Conservation (phyloP, 1,284 basidiomycete genomes). For the Ceraceosorus guamensis region DNA sequence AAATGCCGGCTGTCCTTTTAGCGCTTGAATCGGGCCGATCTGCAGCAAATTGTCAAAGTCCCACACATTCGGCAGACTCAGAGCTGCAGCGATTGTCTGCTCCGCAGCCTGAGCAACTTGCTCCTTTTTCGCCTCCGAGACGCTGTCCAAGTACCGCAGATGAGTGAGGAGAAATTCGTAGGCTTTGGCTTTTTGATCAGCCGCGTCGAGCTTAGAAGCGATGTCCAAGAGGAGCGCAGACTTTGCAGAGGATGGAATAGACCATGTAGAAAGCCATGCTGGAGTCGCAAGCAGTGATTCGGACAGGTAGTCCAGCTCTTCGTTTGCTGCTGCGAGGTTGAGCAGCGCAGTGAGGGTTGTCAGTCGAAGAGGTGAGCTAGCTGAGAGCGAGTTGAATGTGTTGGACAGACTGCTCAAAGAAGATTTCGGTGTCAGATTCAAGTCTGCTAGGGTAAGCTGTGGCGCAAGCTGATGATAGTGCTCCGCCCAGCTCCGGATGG, state of each 20-base stretch:
- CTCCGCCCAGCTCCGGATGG: background rate
- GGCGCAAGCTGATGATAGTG: background rate
- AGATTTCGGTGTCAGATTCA: too few species aligned
- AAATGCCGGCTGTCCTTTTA: conserved; percentile 25
- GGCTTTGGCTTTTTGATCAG: conserved; percentile 31
- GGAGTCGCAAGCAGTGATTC: conserved; percentile 30
- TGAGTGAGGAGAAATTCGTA: conserved; percentile 39
- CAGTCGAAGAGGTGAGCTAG: conserved; percentile 28
- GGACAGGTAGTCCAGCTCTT: conserved; percentile 41
- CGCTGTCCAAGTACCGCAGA: conserved; percentile 34
- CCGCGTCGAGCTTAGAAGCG: conserved; percentile 27
- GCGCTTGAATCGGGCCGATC: conserved; percentile 23
- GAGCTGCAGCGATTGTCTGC: conserved; percentile 33
- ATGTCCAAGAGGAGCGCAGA: conserved; percentile 27
- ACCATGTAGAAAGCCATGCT: conserved; percentile 41
- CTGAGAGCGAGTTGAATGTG: conserved; percentile 41
- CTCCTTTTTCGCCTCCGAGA: background rate
- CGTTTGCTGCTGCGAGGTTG: conserved; percentile 31
- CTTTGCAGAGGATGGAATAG: conserved; percentile 27
- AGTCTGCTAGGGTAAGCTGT: background rate
- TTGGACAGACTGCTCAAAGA: conserved; percentile 29
- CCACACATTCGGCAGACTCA: conserved; percentile 38
- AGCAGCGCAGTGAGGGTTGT: conserved; percentile 33
- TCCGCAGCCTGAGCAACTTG: conserved; percentile 22
- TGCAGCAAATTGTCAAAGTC: conserved; percentile 42